phyloP scores from a whole-genome alignment of 1,284 basidiomycete species.

The Tausonia pullulans region DNA sequence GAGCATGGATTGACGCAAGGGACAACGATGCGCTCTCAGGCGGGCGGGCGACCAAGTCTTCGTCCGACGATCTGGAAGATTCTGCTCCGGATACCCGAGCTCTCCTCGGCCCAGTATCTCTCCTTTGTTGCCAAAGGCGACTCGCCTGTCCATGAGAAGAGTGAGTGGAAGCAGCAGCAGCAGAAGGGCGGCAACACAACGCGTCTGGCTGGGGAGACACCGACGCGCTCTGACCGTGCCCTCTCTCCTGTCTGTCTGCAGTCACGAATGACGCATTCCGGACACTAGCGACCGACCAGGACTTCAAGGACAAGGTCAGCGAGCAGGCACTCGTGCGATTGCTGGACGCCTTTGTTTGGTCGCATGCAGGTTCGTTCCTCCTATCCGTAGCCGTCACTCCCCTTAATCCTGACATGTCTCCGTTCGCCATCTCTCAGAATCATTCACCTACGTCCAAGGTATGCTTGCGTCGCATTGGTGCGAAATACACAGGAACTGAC shows the following conservation, averaged over 20 bases:
- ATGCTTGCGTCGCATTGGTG: not conserved
- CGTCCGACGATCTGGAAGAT: conserved; percentile 70
- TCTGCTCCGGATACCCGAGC: conserved; percentile 63
- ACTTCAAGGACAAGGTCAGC: conserved; percentile 86
- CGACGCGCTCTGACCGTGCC: not conserved
- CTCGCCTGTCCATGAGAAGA: conserved; percentile 78
- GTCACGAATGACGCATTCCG: conserved; percentile 49
- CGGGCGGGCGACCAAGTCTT: conserved; percentile 24
- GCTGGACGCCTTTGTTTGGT: conserved; percentile 94
- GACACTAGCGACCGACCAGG: conserved; percentile 85
- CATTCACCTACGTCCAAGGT: conserved; percentile 86
- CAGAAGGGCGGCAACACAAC: conserved; percentile 40
- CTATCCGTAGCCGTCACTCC: not conserved
- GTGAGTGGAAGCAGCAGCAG: conserved; percentile 47
- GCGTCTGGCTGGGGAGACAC: conserved; percentile 38
- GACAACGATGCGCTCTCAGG: conserved; percentile 17
- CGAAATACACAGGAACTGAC: not conserved
- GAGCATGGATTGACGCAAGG: not conserved
- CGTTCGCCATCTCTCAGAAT: not conserved
- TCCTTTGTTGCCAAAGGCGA: conserved; percentile 72
- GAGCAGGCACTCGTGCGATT: conserved; percentile 94
- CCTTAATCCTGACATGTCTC: not conserved
- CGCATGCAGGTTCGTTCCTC: conserved; percentile 55
- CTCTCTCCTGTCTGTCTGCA: conserved; percentile 23
- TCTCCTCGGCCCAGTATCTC: conserved; percentile 65